phyloP scores from a whole-genome alignment of 2,329 filamentous ascomycete species.

The Amylocarpus encephaloides region DNA sequence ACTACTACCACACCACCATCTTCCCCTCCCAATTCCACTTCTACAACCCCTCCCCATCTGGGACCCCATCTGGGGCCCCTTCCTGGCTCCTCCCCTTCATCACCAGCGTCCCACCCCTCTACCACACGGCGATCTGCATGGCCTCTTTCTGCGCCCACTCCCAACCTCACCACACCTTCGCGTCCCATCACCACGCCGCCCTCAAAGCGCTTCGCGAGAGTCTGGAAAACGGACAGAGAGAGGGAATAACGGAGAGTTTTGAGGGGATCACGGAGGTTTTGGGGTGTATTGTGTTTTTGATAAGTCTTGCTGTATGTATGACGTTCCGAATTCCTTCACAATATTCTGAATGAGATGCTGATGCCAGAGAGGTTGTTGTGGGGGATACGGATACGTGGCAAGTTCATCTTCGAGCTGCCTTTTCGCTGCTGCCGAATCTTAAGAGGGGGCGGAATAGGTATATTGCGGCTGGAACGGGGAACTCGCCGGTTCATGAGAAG shows the following conservation, averaged over 20 bases:
- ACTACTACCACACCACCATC: constrained; percentile 55
- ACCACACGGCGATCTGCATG: constrained; percentile 48
- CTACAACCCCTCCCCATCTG: constrained; percentile 46
- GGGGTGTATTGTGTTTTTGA: too few relatives aligned
- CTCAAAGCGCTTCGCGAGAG: neutral
- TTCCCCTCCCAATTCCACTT: constrained; percentile 58
- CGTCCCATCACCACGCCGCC: constrained; percentile 2
- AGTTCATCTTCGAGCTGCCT: constrained; percentile 43
- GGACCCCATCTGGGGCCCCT: constrained; percentile 46
- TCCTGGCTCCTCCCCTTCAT: constrained; percentile 54
- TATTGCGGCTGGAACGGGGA: neutral
- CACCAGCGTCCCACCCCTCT: constrained; percentile 49
- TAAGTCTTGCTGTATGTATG: neutral
- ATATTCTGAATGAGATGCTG: neutral
- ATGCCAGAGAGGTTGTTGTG: constrained; percentile 22
- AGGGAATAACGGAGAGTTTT: too few relatives aligned
- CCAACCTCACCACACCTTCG: neutral
- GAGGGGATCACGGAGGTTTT: too few relatives aligned
- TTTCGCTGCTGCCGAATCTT: constrained; percentile 36
- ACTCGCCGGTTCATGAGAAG: neutral
- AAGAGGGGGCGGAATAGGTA: neutral
- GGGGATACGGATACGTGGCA: constrained; percentile 42
- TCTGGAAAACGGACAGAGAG: neutral
- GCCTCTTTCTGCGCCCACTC: constrained; percentile 47
- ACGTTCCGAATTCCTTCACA: neutral